Evolutionary conservation across 1,284 basidiomycete species (phyloP).

Genomic region (Phlebopus sp.): DNA sequence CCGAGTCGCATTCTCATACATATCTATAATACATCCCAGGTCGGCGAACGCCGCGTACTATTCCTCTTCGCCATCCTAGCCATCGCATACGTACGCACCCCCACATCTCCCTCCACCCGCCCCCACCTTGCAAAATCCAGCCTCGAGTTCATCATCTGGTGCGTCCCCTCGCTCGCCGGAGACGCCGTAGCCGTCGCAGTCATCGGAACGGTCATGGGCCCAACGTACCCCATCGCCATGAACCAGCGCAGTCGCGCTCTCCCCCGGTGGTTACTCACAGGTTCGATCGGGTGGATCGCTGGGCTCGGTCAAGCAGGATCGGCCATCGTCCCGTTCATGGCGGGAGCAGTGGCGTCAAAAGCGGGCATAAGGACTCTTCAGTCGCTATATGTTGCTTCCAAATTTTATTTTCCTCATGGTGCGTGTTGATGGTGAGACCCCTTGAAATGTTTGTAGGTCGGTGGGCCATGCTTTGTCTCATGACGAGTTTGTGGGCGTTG

Average conservation of each 20-base stretch:
- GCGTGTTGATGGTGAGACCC: background rate
- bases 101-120: too few relatives aligned
- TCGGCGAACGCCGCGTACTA: constrained; percentile 23
- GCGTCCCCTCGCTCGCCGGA: constrained; percentile 51
- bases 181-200: constrained; percentile 52
- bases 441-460: constrained; percentile 31
- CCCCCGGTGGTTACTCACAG: constrained; percentile 48
- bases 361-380: constrained; percentile 51
- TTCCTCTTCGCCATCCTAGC: constrained; percentile 27
- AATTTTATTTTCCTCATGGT: too few relatives aligned
- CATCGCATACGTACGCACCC: constrained; percentile 31
- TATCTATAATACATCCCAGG: constrained; percentile 14
- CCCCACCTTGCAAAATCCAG: constrained; percentile 18
- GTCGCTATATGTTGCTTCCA: constrained; percentile 54
- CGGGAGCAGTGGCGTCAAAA: constrained; percentile 48
- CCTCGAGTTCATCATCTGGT: constrained; percentile 60
- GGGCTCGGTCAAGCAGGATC: constrained; percentile 51
- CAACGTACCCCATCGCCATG: constrained; percentile 55
- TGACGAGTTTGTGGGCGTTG: constrained; percentile 41
- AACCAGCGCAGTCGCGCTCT: constrained; percentile 46
- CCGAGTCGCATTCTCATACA: too few relatives aligned
- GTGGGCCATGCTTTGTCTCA: constrained; percentile 41
- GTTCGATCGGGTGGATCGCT: constrained; percentile 52
- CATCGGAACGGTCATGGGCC: constrained; percentile 52
- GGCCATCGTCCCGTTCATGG: constrained; percentile 54